These are phyloP conservation scores for Baorangia bicolor DNA, from an alignment of 768 basidiomycete species.

Conservation along the genomic window DNA sequence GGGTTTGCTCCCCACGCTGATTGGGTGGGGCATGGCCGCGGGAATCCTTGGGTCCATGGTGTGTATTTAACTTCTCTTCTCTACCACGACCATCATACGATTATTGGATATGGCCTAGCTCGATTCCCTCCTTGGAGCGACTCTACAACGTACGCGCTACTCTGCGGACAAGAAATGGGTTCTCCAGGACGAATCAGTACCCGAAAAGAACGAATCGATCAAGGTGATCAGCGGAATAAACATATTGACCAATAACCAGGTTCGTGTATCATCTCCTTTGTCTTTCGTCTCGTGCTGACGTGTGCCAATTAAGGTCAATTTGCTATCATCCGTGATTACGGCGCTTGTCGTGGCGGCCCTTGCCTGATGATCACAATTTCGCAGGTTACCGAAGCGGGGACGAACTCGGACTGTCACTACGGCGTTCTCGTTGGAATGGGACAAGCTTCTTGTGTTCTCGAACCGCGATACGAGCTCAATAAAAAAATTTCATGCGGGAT, in stretches of 20 bases:
- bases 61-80: conserved; percentile 23
- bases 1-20: conserved; percentile 40
- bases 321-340: conserved; percentile 42
- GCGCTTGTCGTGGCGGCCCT: conserved; percentile 36
- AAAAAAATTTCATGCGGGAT: background rate
- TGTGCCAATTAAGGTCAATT: conserved; percentile 40
- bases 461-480: background rate
- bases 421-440: background rate
- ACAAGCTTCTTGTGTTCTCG: background rate
- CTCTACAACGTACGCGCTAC: conserved; percentile 78
- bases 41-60: conserved; percentile 84
- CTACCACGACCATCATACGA: background rate
- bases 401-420: background rate
- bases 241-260: conserved; percentile 83
- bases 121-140: conserved; percentile 87
- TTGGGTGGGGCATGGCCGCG: conserved; percentile 59
- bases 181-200: conserved; percentile 52
- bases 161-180: conserved; percentile 59
- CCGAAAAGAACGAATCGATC: conserved; percentile 43
- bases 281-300: conserved; percentile 1
- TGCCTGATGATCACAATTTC: conserved; percentile 22
- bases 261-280: conserved; percentile 28
- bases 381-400: background rate
- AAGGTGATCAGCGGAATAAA: conserved; percentile 62
- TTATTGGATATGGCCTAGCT: conserved; percentile 42